These are phyloP conservation scores for Crataegus laevigata DNA, from an alignment of 306 rosid species.

Conservation along the genomic window DNA sequence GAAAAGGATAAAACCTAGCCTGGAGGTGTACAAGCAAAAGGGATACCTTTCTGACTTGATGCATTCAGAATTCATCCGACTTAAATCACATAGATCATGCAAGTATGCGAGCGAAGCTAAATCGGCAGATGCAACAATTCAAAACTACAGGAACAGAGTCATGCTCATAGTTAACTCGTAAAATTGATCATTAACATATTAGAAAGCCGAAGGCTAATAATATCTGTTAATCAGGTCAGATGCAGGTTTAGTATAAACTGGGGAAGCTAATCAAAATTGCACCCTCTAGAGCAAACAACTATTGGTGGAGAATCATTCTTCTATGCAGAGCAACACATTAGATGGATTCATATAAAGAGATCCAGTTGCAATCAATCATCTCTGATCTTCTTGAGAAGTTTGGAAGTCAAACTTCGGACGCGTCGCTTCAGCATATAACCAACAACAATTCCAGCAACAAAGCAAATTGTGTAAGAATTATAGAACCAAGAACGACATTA, in stretches of 20 bases:
- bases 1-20: too few species aligned
- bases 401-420: slow-evolving; percentile 68
- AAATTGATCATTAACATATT: background rate
- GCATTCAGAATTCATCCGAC: background rate
- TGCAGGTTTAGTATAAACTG: background rate
- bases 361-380: slow-evolving; percentile 23
- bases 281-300: background rate
- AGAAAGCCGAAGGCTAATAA: background rate
- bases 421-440: slow-evolving; percentile 66
- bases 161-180: background rate
- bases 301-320: background rate
- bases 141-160: background rate
- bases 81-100: background rate
- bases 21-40: too few species aligned
- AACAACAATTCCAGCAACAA: slow-evolving; percentile 65
- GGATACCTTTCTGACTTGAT: background rate
- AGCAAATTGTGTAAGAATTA: slow-evolving; percentile 67
- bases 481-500: too few species aligned
- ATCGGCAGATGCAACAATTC: background rate
- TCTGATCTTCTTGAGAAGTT: slow-evolving; percentile 46
- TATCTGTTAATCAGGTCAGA: background rate
- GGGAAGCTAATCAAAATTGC: background rate
- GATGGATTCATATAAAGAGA: background rate
- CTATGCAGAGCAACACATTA: background rate
- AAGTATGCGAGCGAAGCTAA: background rate